Evolutionary conservation across 2,329 filamentous ascomycete species (phyloP), one percentile per base, ranked within the genome.

Genomic region (Colletotrichum sublineola): DNA sequence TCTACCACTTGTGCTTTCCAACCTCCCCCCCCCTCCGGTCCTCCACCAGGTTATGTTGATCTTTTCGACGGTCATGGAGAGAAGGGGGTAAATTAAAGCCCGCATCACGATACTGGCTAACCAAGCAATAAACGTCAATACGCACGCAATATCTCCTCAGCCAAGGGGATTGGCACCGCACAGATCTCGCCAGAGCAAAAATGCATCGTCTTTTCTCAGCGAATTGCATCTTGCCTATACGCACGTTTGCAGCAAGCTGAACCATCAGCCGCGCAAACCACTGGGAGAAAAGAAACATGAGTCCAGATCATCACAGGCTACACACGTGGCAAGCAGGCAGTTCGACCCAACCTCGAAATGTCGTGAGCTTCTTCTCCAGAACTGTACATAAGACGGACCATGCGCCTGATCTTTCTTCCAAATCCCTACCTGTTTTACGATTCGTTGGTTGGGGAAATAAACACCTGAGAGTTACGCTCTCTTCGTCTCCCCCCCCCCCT

Each of bases 301-400:
- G 61, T 63, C 24, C 33, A 63, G 33, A 63, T 24, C 15, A 12
- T 8, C 61, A 9, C 33, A 40, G 18, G 36, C 8, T 62, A 36
- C 53, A 53, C 64, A 68, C 50, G 57, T 71, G 64, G 68, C 40
- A 31, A 38, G 40, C 29, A 33, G 46, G 40, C 68, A 15, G 15
- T 62, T 36, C 68, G 58, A 56, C 31, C 56, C 40, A 48, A 29
- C 15, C 11, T 38, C 18, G 48, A 48, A 44, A 58, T 24, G 36
- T 29, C 5, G 36, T 14, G n/a, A 29, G 24, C 3, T 42, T 38
- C 42, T 29, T 63, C 14, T 52, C 46, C 60, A 15, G 20, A 18
- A 38, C 36, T 46, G 46, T 50, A 58, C 36, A 66, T 33, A 66
- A 20, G 46, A 40, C 29, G 38, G 46, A 46, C 63, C 20, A 67